Evolutionary conservation across 2,329 filamentous ascomycete species (phyloP).

Genomic region (Epichloe coenophiala): DNA sequence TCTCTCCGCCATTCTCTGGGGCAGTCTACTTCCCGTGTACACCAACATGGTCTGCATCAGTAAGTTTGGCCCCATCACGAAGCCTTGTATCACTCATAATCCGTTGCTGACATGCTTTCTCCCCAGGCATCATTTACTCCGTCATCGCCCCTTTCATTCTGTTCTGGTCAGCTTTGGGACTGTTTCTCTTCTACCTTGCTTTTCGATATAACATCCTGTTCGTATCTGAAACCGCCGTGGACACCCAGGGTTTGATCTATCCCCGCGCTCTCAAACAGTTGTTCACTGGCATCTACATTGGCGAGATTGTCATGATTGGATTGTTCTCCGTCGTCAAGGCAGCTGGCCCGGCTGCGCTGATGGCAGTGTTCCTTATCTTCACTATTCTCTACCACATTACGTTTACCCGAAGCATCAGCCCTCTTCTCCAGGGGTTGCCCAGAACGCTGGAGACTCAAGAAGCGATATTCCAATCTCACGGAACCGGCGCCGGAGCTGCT

Average conservation of each 20-base stretch:
- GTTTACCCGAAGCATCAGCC: constrained; percentile 54
- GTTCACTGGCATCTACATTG: constrained; percentile 67
- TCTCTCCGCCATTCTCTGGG: constrained; percentile 60
- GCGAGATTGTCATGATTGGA: constrained; percentile 67
- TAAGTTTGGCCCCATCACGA: constrained; percentile 15
- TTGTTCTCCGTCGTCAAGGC: constrained; percentile 60
- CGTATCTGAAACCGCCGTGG: constrained; percentile 63
- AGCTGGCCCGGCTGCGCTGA: constrained; percentile 58
- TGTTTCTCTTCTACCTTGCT: constrained; percentile 68
- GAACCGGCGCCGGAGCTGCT: constrained; percentile 11
- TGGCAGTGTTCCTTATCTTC: constrained; percentile 64
- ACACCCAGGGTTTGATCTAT: constrained; percentile 82
- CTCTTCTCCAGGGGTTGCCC: constrained; percentile 59
- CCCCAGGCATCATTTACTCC: constrained; percentile 56
- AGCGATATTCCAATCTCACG: constrained; percentile 21
- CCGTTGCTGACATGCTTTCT: not conserved
- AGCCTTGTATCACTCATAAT: constrained; percentile 8
- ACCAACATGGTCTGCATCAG: constrained; percentile 63
- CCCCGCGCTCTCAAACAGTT: constrained; percentile 80
- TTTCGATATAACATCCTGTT: constrained; percentile 83
- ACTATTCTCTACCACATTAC: constrained; percentile 64
- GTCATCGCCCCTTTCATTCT: constrained; percentile 75
- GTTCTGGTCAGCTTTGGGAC: constrained; percentile 63
- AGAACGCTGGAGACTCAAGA: constrained; percentile 39
- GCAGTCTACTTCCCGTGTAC: constrained; percentile 60